A percentile compares a stretch with the other conserved stretches of the same genome.
Conservation (phyloP, 2,329 filamentous ascomycete species). For the Pezizomycotina sp. region DNA sequence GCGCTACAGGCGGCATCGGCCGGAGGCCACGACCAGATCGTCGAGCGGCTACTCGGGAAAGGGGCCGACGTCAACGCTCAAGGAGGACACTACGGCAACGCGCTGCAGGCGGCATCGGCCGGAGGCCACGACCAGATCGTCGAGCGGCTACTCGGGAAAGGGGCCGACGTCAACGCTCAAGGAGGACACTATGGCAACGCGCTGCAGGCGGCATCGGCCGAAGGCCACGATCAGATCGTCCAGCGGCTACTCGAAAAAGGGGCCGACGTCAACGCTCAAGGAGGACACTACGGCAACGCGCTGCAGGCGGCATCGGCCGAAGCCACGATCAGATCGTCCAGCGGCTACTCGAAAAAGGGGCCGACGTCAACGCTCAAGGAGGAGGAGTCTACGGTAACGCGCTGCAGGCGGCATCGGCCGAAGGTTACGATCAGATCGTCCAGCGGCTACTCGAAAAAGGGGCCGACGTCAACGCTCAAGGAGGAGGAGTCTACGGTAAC, state of each 20-base stretch:
- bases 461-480: conserved; percentile 20
- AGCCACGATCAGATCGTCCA: conserved; percentile 17
- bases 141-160: conserved; percentile 14
- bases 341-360: conserved; percentile 16
- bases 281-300: conserved; percentile 15
- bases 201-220: conserved; percentile 17
- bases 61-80: conserved; percentile 15
- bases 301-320: conserved; percentile 16
- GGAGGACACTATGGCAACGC: conserved; percentile 10
- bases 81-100: conserved; percentile 10
- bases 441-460: conserved; percentile 22
- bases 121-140: conserved; percentile 16
- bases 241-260: conserved; percentile 14
- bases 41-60: conserved; percentile 13
- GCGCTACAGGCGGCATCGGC: conserved; percentile 12
- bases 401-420: conserved; percentile 17
- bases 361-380: conserved; percentile 9
- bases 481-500: conserved; percentile 19
- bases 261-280: conserved; percentile 18
- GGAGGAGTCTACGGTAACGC: conserved; percentile 13
- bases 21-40: conserved; percentile 14
- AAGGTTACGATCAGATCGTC: conserved; percentile 20
- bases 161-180: conserved; percentile 15
- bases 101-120: conserved; percentile 11
- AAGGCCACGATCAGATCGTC: conserved; percentile 10